Evolutionary conservation across 192 early-diverging fungal species (phyloP), one percentile per base, ranked within the genome.

Genomic region (Rhizophagus sp.): DNA sequence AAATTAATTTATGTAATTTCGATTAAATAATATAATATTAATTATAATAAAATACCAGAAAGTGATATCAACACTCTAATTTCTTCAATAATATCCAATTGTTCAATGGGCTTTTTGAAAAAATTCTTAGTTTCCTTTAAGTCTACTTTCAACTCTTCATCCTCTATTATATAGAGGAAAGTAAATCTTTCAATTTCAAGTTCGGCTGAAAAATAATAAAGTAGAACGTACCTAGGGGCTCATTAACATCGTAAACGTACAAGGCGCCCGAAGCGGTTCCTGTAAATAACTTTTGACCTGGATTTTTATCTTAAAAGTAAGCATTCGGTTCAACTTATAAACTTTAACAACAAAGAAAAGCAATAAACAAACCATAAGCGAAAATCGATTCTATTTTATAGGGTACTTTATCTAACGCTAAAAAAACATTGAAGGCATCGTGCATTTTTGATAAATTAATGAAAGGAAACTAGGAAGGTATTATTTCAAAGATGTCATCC

Each of bases 341-440:
- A 57, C 19, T 22, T 57, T 22, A 19, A 57, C 52, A 6, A 57
- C 12, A 57, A 22, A 57, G 6, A 57, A 22, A 57, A 57, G 13
- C 17, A 57, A 1, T 57, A 73, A 36, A 62, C 30, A 64, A 84
- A 90, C 90, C 90, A 84, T 86, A 82, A 24, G 89, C 92, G 82
- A 89, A 90, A 19, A 93, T 92, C 49, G 92, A 90, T 80, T 93
- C 93, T 70, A 94, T 90, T 81, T 88, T 90, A 76, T 88, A 88
- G 2, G 87, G 88, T 52, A 94, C 83, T 82, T 93, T 92, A 77
- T 92, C 91, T 49, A 94, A 85, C 75, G 93, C 90, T 67, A 92
- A 89, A 39, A 89, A 90, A 71, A 93, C 88, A 81, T 92, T 88
- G 81, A 94, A 94, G 65, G 93, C 93, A 86, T 93, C 89, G 85